Evolutionary conservation across 2,329 filamentous ascomycete genomes (phyloP).

Genomic region (Pseudopyrenochaeta lycopersici): DNA sequence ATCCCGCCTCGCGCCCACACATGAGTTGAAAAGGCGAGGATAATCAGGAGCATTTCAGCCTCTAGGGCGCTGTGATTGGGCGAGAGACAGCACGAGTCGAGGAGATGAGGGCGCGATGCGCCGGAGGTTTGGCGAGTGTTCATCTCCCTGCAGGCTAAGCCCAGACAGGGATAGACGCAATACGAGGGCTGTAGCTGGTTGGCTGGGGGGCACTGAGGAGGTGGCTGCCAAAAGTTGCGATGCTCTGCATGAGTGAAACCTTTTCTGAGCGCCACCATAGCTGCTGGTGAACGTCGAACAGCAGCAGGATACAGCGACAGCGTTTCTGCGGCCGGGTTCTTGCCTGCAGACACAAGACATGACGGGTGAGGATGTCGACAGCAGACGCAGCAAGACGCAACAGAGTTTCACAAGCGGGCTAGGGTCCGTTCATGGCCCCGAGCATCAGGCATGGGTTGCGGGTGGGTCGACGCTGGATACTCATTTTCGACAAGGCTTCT

Average conservation of each 20-base stretch:
- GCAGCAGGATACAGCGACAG: slow-evolving; percentile 12
- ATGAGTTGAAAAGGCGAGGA: slow-evolving; percentile 10
- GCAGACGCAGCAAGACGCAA: slow-evolving; percentile 21
- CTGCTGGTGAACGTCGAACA: slow-evolving; percentile 19
- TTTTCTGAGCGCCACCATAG: slow-evolving; percentile 14
- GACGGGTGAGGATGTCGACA: slow-evolving; percentile 11
- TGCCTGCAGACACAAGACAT: slow-evolving; percentile 20
- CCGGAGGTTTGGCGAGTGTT: slow-evolving; percentile 40
- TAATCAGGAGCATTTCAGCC: slow-evolving; percentile 20
- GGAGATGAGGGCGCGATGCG: slow-evolving; percentile 46
- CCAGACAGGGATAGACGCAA: slow-evolving; percentile 11
- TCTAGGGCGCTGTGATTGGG: slow-evolving; percentile 32
- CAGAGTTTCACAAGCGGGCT: slow-evolving; percentile 36
- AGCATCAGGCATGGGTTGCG: slow-evolving; percentile 21
- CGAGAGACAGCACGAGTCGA: slow-evolving; percentile 35
- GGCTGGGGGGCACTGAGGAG: slow-evolving; percentile 13
- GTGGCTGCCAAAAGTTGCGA: slow-evolving; percentile 15
- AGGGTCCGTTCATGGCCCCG: slow-evolving; percentile 25
- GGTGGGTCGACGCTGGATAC: slow-evolving; percentile 26
- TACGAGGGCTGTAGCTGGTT: slow-evolving; percentile 20
- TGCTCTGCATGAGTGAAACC: slow-evolving; percentile 22
- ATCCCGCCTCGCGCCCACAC: not conserved
- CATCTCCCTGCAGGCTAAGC: slow-evolving; percentile 21
- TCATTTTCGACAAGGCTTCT: slow-evolving; percentile 49
- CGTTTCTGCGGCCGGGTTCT: slow-evolving; percentile 4